Evolutionary conservation across 768 basidiomycete genomes (phyloP), one percentile per base, ranked within the genome.

Genomic region (Strobilomyces confusus): DNA sequence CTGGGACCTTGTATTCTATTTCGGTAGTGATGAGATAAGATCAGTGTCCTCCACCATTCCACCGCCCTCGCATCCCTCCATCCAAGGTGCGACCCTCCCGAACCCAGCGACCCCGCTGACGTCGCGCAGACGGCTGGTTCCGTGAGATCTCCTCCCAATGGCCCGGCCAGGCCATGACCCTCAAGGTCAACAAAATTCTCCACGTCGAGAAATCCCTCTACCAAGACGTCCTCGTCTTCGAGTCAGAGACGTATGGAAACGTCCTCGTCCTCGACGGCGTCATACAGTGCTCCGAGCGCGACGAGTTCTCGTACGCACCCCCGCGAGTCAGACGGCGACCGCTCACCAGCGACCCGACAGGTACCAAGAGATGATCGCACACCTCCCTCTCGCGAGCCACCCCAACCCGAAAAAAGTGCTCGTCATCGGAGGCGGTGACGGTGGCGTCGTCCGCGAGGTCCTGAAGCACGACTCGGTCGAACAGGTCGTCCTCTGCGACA

Each of bases 301-400:
- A 99, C 67, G 97, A 99, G 72, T 99, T 99, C 73, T 94, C 95
- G 93, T 93, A 65, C 61, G 89, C 80, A 14, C 40, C 40, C 25
- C 32, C 32, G n/a, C 34, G 22, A 30, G 3, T 48, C 25, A 40
- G 19, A 29, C n/a, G 6, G 29, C 37, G 6, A 11, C 20, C 26
- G 20, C 45, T 52, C 5, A 53, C 20, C 5, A 13, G 8, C 11
- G 15, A 30, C 29, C n/a, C 22, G 44, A 41, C 63, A 97, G 93
- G 12, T 98, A 98, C 73, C 94, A 98, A 66, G 95, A 99, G 75
- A 97, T 98, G 95, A 98, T 99, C 65, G 81, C 95, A 6, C 95
- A 98, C 74, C 75, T 99, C 49, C 97, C 97, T n/a, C 79, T 98
- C 58, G 86, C 92, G 13, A 92, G 86, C 55, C 97, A 99, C 72